A percentile compares a stretch with the other conserved stretches of the same genome.
phyloP scores from a whole-genome alignment of 1,284 basidiomycete genomes.

The Chalciporus sp. region DNA sequence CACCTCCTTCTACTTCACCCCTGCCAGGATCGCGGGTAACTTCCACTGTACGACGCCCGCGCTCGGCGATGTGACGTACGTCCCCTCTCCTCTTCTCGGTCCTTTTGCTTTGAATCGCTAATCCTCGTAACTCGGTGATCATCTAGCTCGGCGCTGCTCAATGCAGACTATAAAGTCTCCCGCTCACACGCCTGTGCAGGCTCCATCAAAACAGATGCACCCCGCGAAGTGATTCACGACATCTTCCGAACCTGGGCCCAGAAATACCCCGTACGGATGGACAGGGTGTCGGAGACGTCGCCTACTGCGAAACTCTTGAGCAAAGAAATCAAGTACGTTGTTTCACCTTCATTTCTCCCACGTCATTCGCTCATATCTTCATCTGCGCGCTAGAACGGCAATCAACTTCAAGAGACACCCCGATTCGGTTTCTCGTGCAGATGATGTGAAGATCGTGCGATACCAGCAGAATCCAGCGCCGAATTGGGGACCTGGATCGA shows the following conservation, averaged over 20 bases:
- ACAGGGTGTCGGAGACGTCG: conserved; percentile 73
- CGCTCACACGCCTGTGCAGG: conserved; percentile 90
- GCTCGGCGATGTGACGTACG: conserved; percentile 74
- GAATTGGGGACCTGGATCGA: conserved; percentile 90
- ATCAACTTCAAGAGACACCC: conserved; percentile 80
- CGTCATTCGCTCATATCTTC: conserved; percentile 6
- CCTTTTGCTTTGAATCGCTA: neutral
- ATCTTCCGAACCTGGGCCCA: conserved; percentile 85
- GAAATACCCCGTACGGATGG: conserved; percentile 79
- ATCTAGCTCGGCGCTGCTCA: conserved; percentile 83
- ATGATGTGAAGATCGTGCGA: conserved; percentile 76
- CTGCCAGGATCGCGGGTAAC: conserved; percentile 76
- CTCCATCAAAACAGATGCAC: conserved; percentile 89
- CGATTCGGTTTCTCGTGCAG: conserved; percentile 56
- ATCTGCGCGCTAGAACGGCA: conserved; percentile 45
- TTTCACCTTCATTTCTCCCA: neutral
- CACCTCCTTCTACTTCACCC: conserved; percentile 89
- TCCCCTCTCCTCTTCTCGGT: conserved; percentile 11
- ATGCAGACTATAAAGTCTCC: conserved; percentile 84
- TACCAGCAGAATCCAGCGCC: conserved; percentile 92
- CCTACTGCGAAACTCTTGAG: conserved; percentile 66
- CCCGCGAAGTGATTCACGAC: conserved; percentile 76
- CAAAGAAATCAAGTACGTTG: conserved; percentile 65
- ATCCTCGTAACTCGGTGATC: neutral
- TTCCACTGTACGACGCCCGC: conserved; percentile 86